phyloP scores from a whole-genome alignment of 805 yeast species.

The Metschnikowia borealis region DNA sequence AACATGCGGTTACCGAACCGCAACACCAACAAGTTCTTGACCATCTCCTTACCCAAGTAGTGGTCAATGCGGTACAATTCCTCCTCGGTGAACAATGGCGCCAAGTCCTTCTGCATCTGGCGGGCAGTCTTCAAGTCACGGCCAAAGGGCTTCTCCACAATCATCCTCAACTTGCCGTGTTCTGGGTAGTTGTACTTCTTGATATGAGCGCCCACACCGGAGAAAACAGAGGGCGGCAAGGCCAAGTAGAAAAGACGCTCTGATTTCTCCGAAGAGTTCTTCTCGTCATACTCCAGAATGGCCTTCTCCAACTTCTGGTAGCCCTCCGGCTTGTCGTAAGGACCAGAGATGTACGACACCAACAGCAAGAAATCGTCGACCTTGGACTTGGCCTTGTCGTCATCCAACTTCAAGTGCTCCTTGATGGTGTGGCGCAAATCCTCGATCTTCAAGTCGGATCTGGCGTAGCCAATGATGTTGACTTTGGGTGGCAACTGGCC shows the following conservation, averaged over 20 bases:
- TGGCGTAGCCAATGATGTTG: constrained; percentile 86
- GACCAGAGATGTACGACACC: constrained; percentile 68
- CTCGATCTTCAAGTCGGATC: constrained; percentile 65
- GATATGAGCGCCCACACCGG: constrained; percentile 68
- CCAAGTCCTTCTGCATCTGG: constrained; percentile 68
- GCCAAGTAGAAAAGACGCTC: constrained; percentile 91
- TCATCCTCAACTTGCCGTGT: constrained; percentile 68
- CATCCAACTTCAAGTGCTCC: constrained; percentile 53
- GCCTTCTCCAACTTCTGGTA: constrained; percentile 51
- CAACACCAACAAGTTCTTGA: constrained; percentile 82
- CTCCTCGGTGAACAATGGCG: constrained; percentile 85
- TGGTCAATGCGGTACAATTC: constrained; percentile 96
- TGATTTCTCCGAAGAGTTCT: constrained; percentile 43
- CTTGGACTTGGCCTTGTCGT: constrained; percentile 39
- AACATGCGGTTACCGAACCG: constrained; percentile 90
- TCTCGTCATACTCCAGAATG: constrained; percentile 57
- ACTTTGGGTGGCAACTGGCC: constrained; percentile 70
- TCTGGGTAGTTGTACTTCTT: constrained; percentile 58
- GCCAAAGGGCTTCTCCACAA: constrained; percentile 97
- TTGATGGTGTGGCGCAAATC: constrained; percentile 67
- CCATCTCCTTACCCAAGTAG: constrained; percentile 97
- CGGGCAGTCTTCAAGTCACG: constrained; percentile 79
- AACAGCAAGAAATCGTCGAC: constrained; percentile 62
- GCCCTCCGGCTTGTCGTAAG: constrained; percentile 79
- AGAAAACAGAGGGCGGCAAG: constrained; percentile 89